Evolutionary conservation across 805 yeast genomes (phyloP).

Genomic region (Barnettozyma wickerhamii): DNA sequence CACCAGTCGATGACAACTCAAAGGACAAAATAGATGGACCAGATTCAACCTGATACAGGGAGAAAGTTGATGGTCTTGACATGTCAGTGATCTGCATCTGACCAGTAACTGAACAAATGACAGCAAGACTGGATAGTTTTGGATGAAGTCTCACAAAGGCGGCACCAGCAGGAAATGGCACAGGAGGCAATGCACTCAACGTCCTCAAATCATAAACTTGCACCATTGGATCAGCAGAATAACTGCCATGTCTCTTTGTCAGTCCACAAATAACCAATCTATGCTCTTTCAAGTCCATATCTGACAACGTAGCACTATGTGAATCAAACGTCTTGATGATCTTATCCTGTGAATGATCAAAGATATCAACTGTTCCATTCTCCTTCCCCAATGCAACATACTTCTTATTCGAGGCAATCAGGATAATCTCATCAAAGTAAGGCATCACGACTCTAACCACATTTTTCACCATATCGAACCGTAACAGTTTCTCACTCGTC

Average conservation of each 20-base stretch:
- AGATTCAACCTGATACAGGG: slow-evolving; percentile 63
- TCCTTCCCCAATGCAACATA: slow-evolving; percentile 54
- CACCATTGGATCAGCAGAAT: slow-evolving; percentile 72
- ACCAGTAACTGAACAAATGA: slow-evolving; percentile 73
- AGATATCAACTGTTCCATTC: slow-evolving; percentile 58
- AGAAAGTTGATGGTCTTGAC: slow-evolving; percentile 66
- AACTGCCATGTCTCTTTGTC: slow-evolving; percentile 55
- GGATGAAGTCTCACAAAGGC: slow-evolving; percentile 83
- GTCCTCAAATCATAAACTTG: slow-evolving; percentile 76
- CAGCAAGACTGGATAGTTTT: slow-evolving; percentile 68
- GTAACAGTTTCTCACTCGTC: slow-evolving; percentile 36
- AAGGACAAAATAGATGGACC: slow-evolving; percentile 30
- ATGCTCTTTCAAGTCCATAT: slow-evolving; percentile 60
- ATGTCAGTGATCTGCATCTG: slow-evolving; percentile 84
- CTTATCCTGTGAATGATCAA: slow-evolving; percentile 49
- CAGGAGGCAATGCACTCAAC: slow-evolving; percentile 68
- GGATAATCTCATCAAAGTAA: slow-evolving; percentile 41
- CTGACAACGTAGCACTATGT: slow-evolving; percentile 58
- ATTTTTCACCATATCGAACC: slow-evolving; percentile 39
- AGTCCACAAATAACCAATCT: slow-evolving; percentile 79
- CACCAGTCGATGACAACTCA: slow-evolving; percentile 56
- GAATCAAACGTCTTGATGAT: slow-evolving; percentile 51
- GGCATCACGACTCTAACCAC: slow-evolving; percentile 31
- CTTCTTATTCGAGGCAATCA: slow-evolving; percentile 48
- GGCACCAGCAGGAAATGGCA: slow-evolving; percentile 90